Evolutionary conservation across 352 stramenopile species (phyloP).

Genomic region (Phytophthora aleatoria): DNA sequence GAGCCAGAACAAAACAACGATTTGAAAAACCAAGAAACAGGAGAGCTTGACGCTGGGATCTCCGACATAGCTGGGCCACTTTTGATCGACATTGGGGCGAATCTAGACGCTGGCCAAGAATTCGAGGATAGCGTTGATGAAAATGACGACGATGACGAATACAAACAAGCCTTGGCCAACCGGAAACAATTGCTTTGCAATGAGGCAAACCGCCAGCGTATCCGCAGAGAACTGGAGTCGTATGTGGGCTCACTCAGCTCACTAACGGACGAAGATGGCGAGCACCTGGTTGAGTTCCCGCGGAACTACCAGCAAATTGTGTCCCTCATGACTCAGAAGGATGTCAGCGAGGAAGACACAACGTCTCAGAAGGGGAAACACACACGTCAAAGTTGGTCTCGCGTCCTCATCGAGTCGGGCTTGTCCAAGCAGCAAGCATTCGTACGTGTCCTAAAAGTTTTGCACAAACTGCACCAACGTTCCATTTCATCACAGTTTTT

Average conservation of each 20-base stretch:
- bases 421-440: slow-evolving; percentile 73
- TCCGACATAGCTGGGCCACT: slow-evolving; percentile 6
- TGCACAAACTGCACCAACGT: not conserved
- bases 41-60: not conserved
- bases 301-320: slow-evolving; percentile 70
- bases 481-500: not conserved
- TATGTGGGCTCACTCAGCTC: slow-evolving; percentile 52
- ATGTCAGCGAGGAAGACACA: slow-evolving; percentile 39
- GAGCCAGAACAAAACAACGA: slow-evolving; percentile 1
- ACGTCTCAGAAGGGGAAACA: slow-evolving; percentile 2
- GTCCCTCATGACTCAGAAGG: slow-evolving; percentile 65
- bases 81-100: slow-evolving; percentile 12
- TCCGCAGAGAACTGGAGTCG: slow-evolving; percentile 45
- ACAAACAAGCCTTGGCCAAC: slow-evolving; percentile 18
- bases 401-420: slow-evolving; percentile 63
- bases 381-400: slow-evolving; percentile 53
- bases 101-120: not conserved
- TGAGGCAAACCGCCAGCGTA: slow-evolving; percentile 43
- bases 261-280: slow-evolving; percentile 51
- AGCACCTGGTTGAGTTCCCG: slow-evolving; percentile 57
- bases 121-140: not conserved
- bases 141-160: slow-evolving; percentile 30
- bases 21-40: not conserved
- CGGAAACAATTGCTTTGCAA: slow-evolving; percentile 29
- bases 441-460: slow-evolving; percentile 26